These are phyloP conservation scores for Fusarium bulbicola DNA, from an alignment of 2,329 filamentous ascomycete genomes.

Conservation along the genomic window DNA sequence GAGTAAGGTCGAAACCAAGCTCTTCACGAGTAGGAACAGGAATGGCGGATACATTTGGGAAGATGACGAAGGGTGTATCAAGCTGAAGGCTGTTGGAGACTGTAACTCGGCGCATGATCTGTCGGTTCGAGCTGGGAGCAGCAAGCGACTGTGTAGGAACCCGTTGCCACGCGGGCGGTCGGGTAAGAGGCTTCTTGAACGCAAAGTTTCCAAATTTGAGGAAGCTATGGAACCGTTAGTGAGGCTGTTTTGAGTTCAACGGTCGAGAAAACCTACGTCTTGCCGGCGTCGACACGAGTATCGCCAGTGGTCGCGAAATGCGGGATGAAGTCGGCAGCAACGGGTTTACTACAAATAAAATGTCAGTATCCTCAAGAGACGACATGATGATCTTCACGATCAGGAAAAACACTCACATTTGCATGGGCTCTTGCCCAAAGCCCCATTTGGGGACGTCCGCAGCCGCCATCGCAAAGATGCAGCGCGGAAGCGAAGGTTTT, in stretches of 20 bases:
- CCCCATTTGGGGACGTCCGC: conserved; percentile 37
- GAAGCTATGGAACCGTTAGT: conserved; percentile 33
- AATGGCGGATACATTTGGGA: background rate
- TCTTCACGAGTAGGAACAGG: conserved; percentile 1
- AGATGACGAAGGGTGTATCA: background rate
- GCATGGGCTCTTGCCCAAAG: conserved; percentile 32
- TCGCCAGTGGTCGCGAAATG: conserved; percentile 39
- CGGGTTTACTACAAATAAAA: conserved; percentile 32
- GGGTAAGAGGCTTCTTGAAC: conserved; percentile 24
- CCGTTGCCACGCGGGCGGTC: conserved; percentile 46
- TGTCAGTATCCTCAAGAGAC: conserved; percentile 20
- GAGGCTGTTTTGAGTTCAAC: background rate
- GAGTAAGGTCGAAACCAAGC: conserved; percentile 7
- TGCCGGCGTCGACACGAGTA: conserved; percentile 7
- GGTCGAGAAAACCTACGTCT: conserved; percentile 26
- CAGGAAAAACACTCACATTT: conserved; percentile 28
- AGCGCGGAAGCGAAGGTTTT: conserved; percentile 17
- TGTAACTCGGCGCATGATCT: conserved; percentile 48
- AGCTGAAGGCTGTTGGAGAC: conserved; percentile 5
- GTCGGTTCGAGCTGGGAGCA: conserved; percentile 35
- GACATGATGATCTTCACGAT: no score
- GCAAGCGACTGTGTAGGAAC: conserved; percentile 41
- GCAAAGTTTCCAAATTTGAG: conserved; percentile 36
- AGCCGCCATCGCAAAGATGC: conserved; percentile 40
- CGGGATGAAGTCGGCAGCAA: conserved; percentile 37